These are phyloP conservation scores for Lasiodiplodia hormozganensis DNA, from an alignment of 2,329 filamentous ascomycete genomes.

Conservation along the genomic window DNA sequence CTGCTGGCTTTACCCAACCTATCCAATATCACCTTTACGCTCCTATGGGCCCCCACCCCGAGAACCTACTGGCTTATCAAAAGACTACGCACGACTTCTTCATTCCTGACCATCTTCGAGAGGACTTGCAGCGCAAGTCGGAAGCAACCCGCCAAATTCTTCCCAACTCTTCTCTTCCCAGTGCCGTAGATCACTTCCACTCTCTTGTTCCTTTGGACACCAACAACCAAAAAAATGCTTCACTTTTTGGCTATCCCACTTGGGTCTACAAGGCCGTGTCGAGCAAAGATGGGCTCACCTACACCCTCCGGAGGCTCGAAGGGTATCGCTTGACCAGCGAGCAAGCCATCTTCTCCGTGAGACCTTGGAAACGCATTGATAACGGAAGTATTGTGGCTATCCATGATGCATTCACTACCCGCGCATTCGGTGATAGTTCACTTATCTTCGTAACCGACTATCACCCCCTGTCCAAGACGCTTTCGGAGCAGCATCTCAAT, in stretches of 20 bases:
- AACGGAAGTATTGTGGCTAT: constrained; percentile 84
- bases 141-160: constrained; percentile 86
- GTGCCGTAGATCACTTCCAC: constrained; percentile 84
- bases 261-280: constrained; percentile 97
- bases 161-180: constrained; percentile 77
- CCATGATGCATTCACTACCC: constrained; percentile 90
- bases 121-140: constrained; percentile 87
- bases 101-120: constrained; percentile 81
- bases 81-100: constrained; percentile 90
- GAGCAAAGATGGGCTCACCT: constrained; percentile 86
- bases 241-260: constrained; percentile 84
- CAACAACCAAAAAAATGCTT: constrained; percentile 76
- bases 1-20: constrained; percentile 62
- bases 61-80: constrained; percentile 84
- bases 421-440: constrained; percentile 92
- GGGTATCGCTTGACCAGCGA: constrained; percentile 89
- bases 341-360: constrained; percentile 82
- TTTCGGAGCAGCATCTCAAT: constrained; percentile 80
- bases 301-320: constrained; percentile 85
- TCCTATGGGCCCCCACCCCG: constrained; percentile 80
- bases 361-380: constrained; percentile 86
- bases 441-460: constrained; percentile 94
- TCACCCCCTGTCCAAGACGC: constrained; percentile 86
- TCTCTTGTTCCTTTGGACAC: constrained; percentile 90
- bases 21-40: constrained; percentile 90